Base-by-base conservation (phyloP, 1,284 basidiomycete genomes). In the Golubevia sp. region DNA sequence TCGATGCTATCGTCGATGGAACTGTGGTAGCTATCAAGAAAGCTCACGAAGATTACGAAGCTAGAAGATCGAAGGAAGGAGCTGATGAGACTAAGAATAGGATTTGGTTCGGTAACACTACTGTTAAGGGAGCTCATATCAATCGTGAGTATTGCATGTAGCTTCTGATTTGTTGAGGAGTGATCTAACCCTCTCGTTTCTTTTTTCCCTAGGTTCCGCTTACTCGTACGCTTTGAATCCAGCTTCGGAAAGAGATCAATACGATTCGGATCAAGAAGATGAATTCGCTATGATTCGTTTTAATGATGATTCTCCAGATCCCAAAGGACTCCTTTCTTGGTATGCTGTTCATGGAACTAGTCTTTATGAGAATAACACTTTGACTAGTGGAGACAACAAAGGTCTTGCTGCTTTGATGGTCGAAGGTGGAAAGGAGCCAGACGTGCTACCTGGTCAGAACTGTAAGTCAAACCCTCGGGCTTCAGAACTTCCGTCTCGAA, bases 261-360 rank as follows among this genome's bases (percentile, higher is more conserved):
- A 74, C 60, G 71, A 70, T 44, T 66, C 69, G 48, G 69, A 76
- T 49, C 67, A 72, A 44, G 75, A 77, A 55, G 71, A 77, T 48
- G 75, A 76, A n/a, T 77, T 77, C 56, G 62, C 64, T 11, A 58
- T 76, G 56, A 61, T 77, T 53, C 69, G 67, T 50, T 77, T 77
- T 30, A 67, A 71, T 51, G 73, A 77, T 4, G 21, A 61, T 25
- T 4, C 18, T 24, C 8, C 26, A 11, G 57, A 59, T 30, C 26
- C 73, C 2, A 64, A 67, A n/a, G 75, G 71, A 4, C 66, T 77
- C 34, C 66, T 77, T 2, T 70, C 88, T 76, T 92, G 92, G 86
- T 93, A 90, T 78, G 86, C 91, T 0, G 91, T 93, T 0, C 92
- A 93, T 84, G 91, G 91, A 3, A 92, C 91, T 15, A 91, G 90